These are phyloP conservation scores for Cyclostephanos invisitatus DNA, from an alignment of 108 stramenopile species.

Conservation along the genomic window DNA sequence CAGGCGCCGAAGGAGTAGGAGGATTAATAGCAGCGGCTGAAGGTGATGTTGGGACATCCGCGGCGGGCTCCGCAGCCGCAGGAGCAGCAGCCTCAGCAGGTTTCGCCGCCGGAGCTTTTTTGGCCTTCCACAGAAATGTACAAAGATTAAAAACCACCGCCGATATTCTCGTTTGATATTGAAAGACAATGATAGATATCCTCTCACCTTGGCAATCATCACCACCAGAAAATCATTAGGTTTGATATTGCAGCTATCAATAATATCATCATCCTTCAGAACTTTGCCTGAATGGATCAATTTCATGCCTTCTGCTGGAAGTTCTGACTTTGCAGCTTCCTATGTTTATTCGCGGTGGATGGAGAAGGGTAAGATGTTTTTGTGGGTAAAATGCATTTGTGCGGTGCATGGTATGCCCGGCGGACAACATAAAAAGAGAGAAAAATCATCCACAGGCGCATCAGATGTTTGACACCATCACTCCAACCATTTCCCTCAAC, in stretches of 20 bases:
- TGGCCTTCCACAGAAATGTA: constrained; percentile 29
- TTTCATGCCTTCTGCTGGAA: constrained; percentile 82
- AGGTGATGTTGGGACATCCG: constrained; percentile 36
- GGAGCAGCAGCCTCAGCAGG: constrained; percentile 52
- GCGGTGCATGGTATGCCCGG: neutral
- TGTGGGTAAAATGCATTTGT: neutral
- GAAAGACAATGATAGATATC: neutral
- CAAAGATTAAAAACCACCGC: neutral
- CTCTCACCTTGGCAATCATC: constrained; percentile 90
- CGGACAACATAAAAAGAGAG: neutral
- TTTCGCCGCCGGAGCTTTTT: constrained; percentile 65
- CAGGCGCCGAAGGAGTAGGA: constrained; percentile 40
- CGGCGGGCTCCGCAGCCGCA: constrained; percentile 34
- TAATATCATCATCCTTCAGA: constrained; percentile 88
- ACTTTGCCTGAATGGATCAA: constrained; percentile 97
- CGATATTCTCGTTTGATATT: neutral
- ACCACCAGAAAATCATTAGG: constrained; percentile 94
- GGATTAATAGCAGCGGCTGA: constrained; percentile 52
- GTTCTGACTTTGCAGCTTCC: constrained; percentile 75
- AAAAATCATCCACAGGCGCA: neutral
- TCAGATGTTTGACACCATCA: neutral
- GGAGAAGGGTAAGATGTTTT: neutral
- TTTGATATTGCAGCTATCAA: constrained; percentile 82
- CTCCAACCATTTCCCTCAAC: neutral
- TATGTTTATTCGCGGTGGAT: constrained; percentile 10